Evolutionary conservation across 345 rosid genomes (phyloP).

Genomic region (Carallia pectinifolia): DNA sequence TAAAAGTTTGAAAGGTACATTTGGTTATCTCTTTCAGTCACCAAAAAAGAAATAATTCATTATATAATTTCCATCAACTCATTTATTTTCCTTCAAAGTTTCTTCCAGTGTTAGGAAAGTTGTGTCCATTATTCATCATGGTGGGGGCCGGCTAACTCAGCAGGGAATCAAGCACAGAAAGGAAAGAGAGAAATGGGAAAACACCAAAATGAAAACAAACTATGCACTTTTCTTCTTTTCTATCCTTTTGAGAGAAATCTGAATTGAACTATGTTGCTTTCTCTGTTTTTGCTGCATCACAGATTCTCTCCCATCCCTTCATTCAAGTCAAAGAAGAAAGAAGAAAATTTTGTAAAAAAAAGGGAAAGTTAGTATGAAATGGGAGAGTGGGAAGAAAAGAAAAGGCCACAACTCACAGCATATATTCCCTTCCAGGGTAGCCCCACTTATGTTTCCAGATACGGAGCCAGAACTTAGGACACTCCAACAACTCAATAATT

Average conservation of each 20-base stretch:
- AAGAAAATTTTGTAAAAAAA: background rate
- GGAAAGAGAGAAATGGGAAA: constrained; percentile 31
- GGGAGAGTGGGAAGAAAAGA: constrained; percentile 37
- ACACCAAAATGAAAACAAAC: constrained; percentile 58
- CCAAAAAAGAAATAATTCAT: constrained; percentile 35
- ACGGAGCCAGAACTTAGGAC: constrained; percentile 62
- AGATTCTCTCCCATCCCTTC: constrained; percentile 42
- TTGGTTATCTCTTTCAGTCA: constrained; percentile 36
- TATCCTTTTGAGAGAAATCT: constrained; percentile 46
- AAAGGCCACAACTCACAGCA: constrained; percentile 60
- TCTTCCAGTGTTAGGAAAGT: constrained; percentile 39
- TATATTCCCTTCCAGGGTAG: constrained; percentile 68
- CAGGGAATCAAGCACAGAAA: constrained; percentile 46
- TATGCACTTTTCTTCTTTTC: constrained; percentile 59
- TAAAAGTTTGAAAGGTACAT: constrained; percentile 3
- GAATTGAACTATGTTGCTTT: constrained; percentile 34
- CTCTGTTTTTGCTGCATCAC: constrained; percentile 54
- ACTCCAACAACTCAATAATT: constrained; percentile 41
- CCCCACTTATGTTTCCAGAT: constrained; percentile 81
- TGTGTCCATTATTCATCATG: constrained; percentile 41
- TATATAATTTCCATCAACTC: constrained; percentile 27
- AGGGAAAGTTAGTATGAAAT: constrained; percentile 34
- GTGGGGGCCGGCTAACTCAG: constrained; percentile 57
- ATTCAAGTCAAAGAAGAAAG: constrained; percentile 56
- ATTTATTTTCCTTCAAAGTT: constrained; percentile 16